Conservation (phyloP, 2,329 filamentous ascomycete species). For the Xylariomycetidae sp. region DNA sequence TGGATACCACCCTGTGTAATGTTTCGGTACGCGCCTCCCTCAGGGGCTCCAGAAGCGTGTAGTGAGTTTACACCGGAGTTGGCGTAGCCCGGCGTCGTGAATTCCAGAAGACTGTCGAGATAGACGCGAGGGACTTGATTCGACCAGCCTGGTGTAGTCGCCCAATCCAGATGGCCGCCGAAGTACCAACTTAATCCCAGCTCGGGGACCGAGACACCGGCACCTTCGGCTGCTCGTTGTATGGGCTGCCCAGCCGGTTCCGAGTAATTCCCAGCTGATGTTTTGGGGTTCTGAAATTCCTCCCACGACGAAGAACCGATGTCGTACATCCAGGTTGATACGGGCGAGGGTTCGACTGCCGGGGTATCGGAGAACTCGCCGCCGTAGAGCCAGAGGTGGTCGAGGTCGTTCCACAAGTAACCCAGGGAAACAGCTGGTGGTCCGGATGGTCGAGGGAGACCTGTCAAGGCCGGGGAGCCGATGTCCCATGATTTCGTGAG, state of each 20-base stretch:
- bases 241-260: constrained; percentile 49
- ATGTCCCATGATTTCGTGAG: constrained; percentile 68
- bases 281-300: constrained; percentile 55
- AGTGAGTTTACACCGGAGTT: constrained; percentile 58
- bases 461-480: constrained; percentile 54
- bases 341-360: constrained; percentile 49
- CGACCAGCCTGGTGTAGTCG: constrained; percentile 60
- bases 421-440: constrained; percentile 67
- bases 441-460: constrained; percentile 58
- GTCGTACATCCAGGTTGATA: constrained; percentile 66
- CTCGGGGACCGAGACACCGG: constrained; percentile 62
- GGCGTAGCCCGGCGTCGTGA: constrained; percentile 63
- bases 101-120: constrained; percentile 68
- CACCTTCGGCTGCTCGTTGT: constrained; percentile 67
- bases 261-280: constrained; percentile 58
- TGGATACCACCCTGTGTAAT: constrained; percentile 68
- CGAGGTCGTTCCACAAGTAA: constrained; percentile 69
- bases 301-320: constrained; percentile 55
- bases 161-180: constrained; percentile 64
- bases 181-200: constrained; percentile 73
- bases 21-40: constrained; percentile 62
- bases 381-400: constrained; percentile 67
- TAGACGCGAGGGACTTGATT: constrained; percentile 58
- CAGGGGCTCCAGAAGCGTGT: constrained; percentile 48
- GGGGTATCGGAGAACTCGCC: constrained; percentile 62